Evolutionary conservation across 2,329 filamentous ascomycete species (phyloP).

Genomic region (Triangularia setosa): DNA sequence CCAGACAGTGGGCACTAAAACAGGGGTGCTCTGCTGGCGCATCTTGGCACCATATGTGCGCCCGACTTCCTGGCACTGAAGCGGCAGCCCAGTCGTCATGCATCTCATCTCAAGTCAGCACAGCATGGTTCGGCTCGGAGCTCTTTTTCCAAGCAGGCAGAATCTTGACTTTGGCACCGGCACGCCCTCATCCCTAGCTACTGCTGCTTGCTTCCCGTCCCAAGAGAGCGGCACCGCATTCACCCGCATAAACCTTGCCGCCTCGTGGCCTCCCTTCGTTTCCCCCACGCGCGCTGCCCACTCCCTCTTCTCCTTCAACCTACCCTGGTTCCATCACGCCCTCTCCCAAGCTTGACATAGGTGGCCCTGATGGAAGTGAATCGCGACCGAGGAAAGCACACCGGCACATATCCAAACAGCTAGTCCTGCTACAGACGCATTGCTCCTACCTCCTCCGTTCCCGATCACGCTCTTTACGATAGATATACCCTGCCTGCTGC

Average conservation of each 20-base stretch:
- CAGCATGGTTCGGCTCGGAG: not conserved
- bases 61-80: not conserved
- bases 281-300: not conserved
- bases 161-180: not conserved
- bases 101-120: not conserved
- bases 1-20: not conserved
- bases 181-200: not conserved
- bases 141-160: not conserved
- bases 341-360: not conserved
- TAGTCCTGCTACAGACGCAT: slow-evolving; percentile 20
- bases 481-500: not conserved
- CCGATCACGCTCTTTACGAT: not conserved
- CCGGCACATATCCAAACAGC: slow-evolving; percentile 17
- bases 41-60: not conserved
- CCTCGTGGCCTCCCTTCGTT: not conserved
- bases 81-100: not conserved
- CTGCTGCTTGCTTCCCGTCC: not conserved
- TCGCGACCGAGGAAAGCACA: slow-evolving; percentile 7
- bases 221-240: not conserved
- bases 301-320: not conserved
- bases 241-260: not conserved
- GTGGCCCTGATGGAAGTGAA: slow-evolving; percentile 22
- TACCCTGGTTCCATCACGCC: not conserved
- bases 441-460: slow-evolving; percentile 10
- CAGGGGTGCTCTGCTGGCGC: not conserved